phyloP scores from a whole-genome alignment of 768 basidiomycete species.

The Gautieria morchelliformis region DNA sequence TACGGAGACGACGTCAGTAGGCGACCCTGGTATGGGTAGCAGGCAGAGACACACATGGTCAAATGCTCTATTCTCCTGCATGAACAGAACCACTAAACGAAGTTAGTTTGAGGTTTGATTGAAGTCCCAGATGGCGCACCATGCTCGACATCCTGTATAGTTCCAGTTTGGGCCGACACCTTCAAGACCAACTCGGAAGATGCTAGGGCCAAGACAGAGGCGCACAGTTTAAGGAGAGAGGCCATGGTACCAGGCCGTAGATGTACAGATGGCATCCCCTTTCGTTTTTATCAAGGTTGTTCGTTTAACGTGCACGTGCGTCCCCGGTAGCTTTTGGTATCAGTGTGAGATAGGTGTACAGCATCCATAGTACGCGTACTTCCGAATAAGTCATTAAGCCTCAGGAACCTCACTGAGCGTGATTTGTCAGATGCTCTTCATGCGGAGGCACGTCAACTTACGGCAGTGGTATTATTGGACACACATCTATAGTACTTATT shows the following conservation, averaged over 20 bases:
- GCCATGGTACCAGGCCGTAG: not conserved
- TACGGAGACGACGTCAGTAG: not conserved
- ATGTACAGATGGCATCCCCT: not conserved
- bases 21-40: not conserved
- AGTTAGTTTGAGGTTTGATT: not conserved
- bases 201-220: not conserved
- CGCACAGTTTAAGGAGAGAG: not conserved
- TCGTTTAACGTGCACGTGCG: not conserved
- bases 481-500: too few relatives aligned
- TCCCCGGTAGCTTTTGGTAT: too few relatives aligned
- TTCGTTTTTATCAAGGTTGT: not conserved
- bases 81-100: conserved; percentile 11
- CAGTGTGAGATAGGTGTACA: not conserved
- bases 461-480: too few relatives aligned
- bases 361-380: too few relatives aligned
- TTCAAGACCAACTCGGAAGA: too few relatives aligned
- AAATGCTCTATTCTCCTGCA: conserved; percentile 15
- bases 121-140: not conserved
- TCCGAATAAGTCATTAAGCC: too few relatives aligned
- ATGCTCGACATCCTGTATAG: conserved; percentile 9
- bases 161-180: not conserved
- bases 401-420: too few relatives aligned
- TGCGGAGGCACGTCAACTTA: too few relatives aligned
- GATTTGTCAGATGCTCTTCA: not conserved
- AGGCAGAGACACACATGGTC: conserved; percentile 6